phyloP scores from a whole-genome alignment of 164 flowering plant species.

The Aristolochia californica region DNA sequence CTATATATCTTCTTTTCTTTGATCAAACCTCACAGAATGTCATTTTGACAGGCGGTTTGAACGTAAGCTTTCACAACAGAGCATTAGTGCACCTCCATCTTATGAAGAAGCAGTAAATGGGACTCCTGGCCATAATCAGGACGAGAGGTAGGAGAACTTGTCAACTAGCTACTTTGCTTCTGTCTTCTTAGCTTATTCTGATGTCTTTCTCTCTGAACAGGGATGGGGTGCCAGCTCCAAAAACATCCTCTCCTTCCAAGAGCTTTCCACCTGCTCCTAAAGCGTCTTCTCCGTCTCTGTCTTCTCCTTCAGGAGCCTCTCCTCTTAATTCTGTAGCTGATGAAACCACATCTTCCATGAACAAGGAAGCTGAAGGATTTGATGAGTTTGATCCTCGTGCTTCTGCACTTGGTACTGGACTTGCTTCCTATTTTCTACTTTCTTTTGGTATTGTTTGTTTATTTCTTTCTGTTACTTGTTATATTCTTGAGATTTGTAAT shows the following conservation, averaged over 20 bases:
- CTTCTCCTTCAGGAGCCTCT: slow-evolving; percentile 16
- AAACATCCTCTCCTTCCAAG: slow-evolving; percentile 39
- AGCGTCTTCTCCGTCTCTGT: slow-evolving; percentile 38
- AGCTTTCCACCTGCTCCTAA: slow-evolving; percentile 28
- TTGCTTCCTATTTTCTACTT: not conserved
- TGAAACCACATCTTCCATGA: slow-evolving; percentile 24
- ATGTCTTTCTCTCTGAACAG: no score
- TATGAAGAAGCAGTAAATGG: slow-evolving; percentile 75
- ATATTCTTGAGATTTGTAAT: not conserved
- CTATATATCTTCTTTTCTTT: not conserved
- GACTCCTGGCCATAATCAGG: slow-evolving; percentile 40
- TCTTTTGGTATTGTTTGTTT: not conserved
- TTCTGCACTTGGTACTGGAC: slow-evolving; percentile 45
- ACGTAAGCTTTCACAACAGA: slow-evolving; percentile 66
- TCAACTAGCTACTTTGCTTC: no score
- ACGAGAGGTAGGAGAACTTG: slow-evolving; percentile 49
- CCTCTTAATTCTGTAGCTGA: slow-evolving; percentile 19
- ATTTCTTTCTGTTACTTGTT: not conserved
- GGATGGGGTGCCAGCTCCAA: slow-evolving; percentile 25
- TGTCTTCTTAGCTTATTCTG: no score
- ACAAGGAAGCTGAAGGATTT: slow-evolving; percentile 34
- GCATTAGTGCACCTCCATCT: slow-evolving; percentile 76
- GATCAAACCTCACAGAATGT: not conserved
- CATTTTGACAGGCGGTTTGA: slow-evolving; percentile 34
- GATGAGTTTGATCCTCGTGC: slow-evolving; percentile 96